Base-by-base conservation (phyloP, 2,329 filamentous ascomycete species). In the Aspergillus sp. region DNA sequence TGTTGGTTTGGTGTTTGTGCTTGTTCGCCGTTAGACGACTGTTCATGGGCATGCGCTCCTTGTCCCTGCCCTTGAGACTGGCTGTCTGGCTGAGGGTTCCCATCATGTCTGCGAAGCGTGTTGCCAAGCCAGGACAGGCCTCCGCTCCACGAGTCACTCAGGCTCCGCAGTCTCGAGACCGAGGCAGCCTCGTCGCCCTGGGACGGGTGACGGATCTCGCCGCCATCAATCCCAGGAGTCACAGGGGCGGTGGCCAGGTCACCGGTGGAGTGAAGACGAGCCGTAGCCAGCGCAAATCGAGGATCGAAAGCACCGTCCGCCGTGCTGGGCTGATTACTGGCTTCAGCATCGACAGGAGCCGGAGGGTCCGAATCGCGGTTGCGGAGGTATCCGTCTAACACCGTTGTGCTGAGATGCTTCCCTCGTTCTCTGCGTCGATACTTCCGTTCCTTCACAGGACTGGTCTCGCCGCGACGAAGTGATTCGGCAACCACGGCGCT, bases 401-500 rank as follows among this genome's bases (percentile, higher is more conserved):
- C 64, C 0, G 68, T 65, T 10, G 69, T 67, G 20, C 70, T 70
- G 3, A 69, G 55, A 51, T 69, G 71, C 39, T 72, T 69, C 50
- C 69, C 71, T 22, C 69, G 66, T 6, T 62, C 56, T 55, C 65
- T 68, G 10, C 69, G 68, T 51, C 63, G 61, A 6, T 61, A 65
- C 49, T 65, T 67, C 24, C 75, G 73, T 39, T 72, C 69, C 55
- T 71, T 74, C 20, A 65, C 64, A 18, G 77, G 71, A 22, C 73
- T 76, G 9, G 79, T 80, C 60, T 84, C 78, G 14, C 84, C 83
- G 16, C 84, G 82, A n/a, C 86, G 81, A 26, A 89, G 77, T 22
- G 85, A 82, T 63, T 90, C 87, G 9, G 86, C 87, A 6, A 90
- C 85, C 52, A 90, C 83, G 1, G 84, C 87, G 68, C 81, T 85